Conservation (phyloP, 2,329 filamentous ascomycete species). For the Venturia oleaginea region DNA sequence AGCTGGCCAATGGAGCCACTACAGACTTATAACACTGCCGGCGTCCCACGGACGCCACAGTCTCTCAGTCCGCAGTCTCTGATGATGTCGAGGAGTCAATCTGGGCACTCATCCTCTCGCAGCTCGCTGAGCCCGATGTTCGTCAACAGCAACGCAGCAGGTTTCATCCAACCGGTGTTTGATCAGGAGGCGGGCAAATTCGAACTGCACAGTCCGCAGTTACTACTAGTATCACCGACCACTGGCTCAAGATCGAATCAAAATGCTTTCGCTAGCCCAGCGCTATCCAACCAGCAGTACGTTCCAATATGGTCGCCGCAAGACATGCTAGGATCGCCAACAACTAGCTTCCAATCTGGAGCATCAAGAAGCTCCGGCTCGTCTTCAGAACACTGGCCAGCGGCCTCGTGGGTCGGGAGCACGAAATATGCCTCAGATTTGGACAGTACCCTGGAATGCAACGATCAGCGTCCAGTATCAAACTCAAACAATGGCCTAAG, state of each 20-base stretch:
- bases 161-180: neutral
- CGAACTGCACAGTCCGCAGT: neutral
- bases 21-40: neutral
- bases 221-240: neutral
- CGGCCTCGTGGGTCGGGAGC: neutral
- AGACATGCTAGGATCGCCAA: neutral
- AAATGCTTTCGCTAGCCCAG: neutral
- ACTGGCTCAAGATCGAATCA: neutral
- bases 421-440: neutral
- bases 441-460: neutral
- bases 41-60: neutral
- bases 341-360: neutral
- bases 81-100: constrained; percentile 7
- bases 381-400: neutral
- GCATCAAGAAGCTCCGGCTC: neutral
- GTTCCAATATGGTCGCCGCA: neutral
- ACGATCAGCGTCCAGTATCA: neutral
- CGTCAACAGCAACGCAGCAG: neutral
- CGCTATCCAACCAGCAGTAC: neutral
- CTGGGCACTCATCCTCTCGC: neutral
- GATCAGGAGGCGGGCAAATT: neutral
- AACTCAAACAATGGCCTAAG: neutral
- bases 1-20: constrained; percentile 4
- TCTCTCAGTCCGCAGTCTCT: constrained; percentile 5
- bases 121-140: neutral